Conservation (phyloP, 106 monocot species). For the Phalaenopsis aphrodite region DNA sequence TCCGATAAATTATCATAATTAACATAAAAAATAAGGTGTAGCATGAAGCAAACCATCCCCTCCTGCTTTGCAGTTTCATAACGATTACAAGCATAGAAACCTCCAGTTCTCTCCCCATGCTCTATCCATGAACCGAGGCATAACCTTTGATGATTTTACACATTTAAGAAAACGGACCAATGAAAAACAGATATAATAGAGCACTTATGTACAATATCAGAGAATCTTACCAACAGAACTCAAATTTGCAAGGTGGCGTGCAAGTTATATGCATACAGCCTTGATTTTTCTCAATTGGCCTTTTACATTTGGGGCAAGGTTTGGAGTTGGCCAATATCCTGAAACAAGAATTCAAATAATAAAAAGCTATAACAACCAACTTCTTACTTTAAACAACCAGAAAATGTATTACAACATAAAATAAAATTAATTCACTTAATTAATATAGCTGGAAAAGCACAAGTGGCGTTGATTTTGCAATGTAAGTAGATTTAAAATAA, state of each 20-base stretch:
- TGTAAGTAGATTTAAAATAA: neutral
- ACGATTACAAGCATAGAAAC: constrained; percentile 85
- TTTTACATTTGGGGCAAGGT: constrained; percentile 87
- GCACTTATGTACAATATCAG: neutral
- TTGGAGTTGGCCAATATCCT: constrained; percentile 94
- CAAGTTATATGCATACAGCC: constrained; percentile 96
- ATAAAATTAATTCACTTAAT: neutral
- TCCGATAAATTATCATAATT: neutral
- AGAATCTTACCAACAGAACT: constrained; percentile 72
- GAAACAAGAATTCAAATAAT: constrained; percentile 5
- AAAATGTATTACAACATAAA: neutral
- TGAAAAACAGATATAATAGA: neutral
- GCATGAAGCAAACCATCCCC: constrained; percentile 50
- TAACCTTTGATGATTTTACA: constrained; percentile 38
- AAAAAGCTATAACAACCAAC: neutral
- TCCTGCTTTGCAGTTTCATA: constrained; percentile 86
- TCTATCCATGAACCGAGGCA: constrained; percentile 78
- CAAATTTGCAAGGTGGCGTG: constrained; percentile 86
- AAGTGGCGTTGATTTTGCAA: neutral
- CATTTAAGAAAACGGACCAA: neutral
- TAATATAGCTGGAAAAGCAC: neutral
- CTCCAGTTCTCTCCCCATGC: constrained; percentile 90
- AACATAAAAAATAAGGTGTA: neutral
- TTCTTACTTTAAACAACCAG: neutral
- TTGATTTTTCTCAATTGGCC: constrained; percentile 93